Base-by-base conservation (phyloP, 352 stramenopile species). In the Pythium plurisporium region DNA sequence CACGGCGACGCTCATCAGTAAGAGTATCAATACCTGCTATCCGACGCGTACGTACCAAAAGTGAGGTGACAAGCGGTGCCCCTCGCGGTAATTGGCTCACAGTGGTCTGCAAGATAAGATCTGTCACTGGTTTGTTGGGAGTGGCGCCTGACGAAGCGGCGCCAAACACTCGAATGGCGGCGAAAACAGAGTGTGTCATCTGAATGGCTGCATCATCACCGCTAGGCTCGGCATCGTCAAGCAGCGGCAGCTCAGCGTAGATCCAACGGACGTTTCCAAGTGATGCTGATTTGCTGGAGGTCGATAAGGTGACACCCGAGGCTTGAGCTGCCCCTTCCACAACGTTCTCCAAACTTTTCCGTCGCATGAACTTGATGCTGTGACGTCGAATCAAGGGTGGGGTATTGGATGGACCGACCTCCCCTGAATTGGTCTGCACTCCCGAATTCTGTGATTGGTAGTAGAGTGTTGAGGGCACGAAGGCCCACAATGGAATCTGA, bases 181-280 rank as follows among this genome's bases (percentile, higher is more conserved):
- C 48, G 48, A 72, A 85, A 30, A 81, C 64, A 5, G 31, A 15
- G 4, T 45, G 33, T 20, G n/a, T 9, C 6, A 48, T 51, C 29
- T 84, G 74, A 5, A 78, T 46, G 0, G 30, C 25, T 12, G 23
- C 34, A 1, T 68, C 54, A 1, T 70, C 44, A 3, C 22, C 17
- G 14, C 65, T 41, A 25, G 74, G 58, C 15, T 77, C 66, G 26
- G 64, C 57, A 22, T 75, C 34, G 7, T 55, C 58, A 5, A 49
- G 26, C 12, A 59, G 12, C 23, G 58, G 59, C 19, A 88, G 29
- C 45, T 88, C 74, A 2, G 49, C 70, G 50, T 88, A 88, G 6
- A 88, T 65, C 78, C 78, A 85, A 4, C 41, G 45, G 7, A 55
- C 17, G 8, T 23, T 62, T 10, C 29, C 49, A 30, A 65, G 41